Evolutionary conservation across 345 rosid genomes (phyloP), one percentile per base, ranked within the genome.

Genomic region (Rhodamnia argentea): DNA sequence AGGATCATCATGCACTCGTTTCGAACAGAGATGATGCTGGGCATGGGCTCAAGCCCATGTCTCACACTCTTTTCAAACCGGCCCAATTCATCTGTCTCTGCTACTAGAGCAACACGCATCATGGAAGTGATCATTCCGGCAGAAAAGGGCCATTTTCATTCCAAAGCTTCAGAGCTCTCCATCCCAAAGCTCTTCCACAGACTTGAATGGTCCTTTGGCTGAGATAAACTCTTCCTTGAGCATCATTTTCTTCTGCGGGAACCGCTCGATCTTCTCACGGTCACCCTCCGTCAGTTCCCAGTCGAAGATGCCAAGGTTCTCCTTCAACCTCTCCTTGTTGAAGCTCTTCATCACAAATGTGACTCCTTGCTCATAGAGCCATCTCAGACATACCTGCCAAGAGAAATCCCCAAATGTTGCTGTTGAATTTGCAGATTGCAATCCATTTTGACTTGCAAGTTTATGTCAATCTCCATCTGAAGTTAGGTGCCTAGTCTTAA

Each of bases 161-260:
- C 47, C 78, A 20, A 70, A 70, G 78, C 78, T 32, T 51, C 56
- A 82, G 56, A 82, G 58, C 53, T 62, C 84, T 27, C 85, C 87
- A 62, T 86, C 87, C 87, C 87, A 86, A 24, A 86, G 82, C 85
- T 86, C 87, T 60, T 86, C 87, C 23, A 82, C 53, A 27, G 87
- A 56, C 50, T 42, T 62, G 85, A 82, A 86, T 58, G 87, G 85
- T 60, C 87, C 87, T 50, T 52, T 23, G 22, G 50, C 87, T 6
- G 85, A 86, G 32, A 83, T 37, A 82, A 47, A 83, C 52, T 60
- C 85, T 53, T 82, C 82, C 37, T 78, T 78, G 50, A 83, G 87
- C 87, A 82, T 83, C 82, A 76, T 86, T 84, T 26, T 37, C 82
- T 82, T 82, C 81, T 82, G 85, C 0, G 82, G 87, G 85, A 86